phyloP scores from a whole-genome alignment of 2,329 filamentous ascomycete genomes.

The Colletotrichum lupini region DNA sequence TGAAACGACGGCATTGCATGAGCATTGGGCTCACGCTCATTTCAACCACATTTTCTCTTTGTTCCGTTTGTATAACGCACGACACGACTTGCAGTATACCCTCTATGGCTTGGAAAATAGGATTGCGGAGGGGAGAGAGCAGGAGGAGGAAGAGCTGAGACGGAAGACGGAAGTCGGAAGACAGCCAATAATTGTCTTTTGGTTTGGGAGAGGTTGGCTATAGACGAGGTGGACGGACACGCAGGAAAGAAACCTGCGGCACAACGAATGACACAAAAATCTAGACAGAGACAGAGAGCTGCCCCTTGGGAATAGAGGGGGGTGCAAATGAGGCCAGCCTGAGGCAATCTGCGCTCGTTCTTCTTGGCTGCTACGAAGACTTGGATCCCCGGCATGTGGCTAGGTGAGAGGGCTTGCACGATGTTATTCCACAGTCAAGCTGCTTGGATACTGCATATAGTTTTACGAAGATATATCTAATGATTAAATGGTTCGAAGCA shows the following conservation, averaged over 20 bases:
- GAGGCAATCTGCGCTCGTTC: neutral
- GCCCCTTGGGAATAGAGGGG: conserved; percentile 7
- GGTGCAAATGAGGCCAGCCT: neutral
- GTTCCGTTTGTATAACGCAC: conserved; percentile 34
- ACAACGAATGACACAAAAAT: conserved; percentile 18
- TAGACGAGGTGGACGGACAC: neutral
- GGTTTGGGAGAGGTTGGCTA: neutral
- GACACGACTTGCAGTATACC: conserved; percentile 34
- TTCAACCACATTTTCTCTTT: conserved; percentile 30
- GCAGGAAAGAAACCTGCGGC: neutral
- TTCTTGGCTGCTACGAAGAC: conserved; percentile 15
- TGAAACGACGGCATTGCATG: conserved; percentile 8
- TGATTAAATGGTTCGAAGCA: conserved; percentile 14
- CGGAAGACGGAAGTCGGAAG: neutral
- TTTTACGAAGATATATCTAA: conserved; percentile 26
- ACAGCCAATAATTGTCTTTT: neutral
- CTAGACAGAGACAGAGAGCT: conserved; percentile 26
- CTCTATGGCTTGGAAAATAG: conserved; percentile 29
- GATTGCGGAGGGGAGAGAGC: neutral
- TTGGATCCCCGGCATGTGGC: conserved; percentile 19
- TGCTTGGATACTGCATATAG: conserved; percentile 19
- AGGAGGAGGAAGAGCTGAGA: neutral
- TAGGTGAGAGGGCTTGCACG: conserved; percentile 5
- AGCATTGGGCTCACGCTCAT: conserved; percentile 7
- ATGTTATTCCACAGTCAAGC: conserved; percentile 19